phyloP scores from a whole-genome alignment of 192 early-diverging fungal species.

The Coemansia sp. region DNA sequence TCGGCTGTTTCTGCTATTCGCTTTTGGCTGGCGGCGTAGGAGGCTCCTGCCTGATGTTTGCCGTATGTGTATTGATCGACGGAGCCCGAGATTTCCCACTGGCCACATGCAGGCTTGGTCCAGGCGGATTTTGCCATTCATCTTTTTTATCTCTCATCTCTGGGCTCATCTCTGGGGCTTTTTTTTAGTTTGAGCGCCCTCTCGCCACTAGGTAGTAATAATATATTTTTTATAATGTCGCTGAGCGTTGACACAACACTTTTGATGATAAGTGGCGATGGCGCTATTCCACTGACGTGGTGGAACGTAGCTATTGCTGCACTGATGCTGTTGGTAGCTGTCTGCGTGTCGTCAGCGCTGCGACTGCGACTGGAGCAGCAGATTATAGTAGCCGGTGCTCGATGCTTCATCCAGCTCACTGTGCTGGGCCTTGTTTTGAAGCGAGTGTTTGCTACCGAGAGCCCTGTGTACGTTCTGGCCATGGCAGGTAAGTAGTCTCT shows the following conservation, averaged over 20 bases:
- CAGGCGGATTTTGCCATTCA: neutral
- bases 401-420: constrained; percentile 77
- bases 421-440: constrained; percentile 70
- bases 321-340: constrained; percentile 30
- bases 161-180: neutral
- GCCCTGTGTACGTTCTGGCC: constrained; percentile 55
- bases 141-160: constrained; percentile 5
- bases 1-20: neutral
- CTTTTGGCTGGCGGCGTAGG: neutral
- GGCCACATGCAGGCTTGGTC: constrained; percentile 2
- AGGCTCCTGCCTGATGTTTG: neutral
- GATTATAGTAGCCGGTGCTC: constrained; percentile 65
- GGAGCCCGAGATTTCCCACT: constrained; percentile 1
- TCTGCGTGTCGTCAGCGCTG: constrained; percentile 27
- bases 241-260: neutral
- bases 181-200: neutral
- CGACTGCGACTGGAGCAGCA: constrained; percentile 35
- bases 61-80: neutral
- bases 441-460: constrained; percentile 63
- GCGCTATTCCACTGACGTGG: constrained; percentile 32
- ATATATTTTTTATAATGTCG: neutral
- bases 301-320: constrained; percentile 42
- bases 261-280: neutral
- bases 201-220: neutral
- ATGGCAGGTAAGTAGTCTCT: constrained; percentile 51